These are phyloP conservation scores for Colletotrichum kahawae DNA, from an alignment of 2,329 filamentous ascomycete species.

Conservation along the genomic window DNA sequence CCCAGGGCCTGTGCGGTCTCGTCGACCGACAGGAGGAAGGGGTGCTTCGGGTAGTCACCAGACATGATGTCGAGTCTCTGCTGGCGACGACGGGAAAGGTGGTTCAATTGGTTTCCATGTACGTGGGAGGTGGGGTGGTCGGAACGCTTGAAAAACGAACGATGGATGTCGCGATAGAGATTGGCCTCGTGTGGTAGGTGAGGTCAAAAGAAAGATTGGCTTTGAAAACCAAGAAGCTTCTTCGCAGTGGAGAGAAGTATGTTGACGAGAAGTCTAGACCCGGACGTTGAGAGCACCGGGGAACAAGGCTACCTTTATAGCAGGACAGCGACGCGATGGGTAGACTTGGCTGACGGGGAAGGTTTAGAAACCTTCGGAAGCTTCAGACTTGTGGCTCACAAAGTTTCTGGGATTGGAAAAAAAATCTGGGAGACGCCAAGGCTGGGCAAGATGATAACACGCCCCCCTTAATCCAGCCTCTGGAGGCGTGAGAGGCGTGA, in stretches of 20 bases:
- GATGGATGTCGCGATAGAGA: background rate
- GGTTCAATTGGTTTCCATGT: background rate
- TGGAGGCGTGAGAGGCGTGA: background rate
- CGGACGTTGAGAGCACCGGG: background rate
- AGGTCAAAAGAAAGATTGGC: slow-evolving; percentile 8
- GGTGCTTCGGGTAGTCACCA: slow-evolving; percentile 56
- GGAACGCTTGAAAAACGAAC: background rate
- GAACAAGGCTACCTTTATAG: slow-evolving; percentile 22
- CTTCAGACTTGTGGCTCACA: slow-evolving; percentile 3
- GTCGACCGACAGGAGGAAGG: slow-evolving; percentile 64
- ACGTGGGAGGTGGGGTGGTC: background rate
- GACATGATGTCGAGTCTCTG: slow-evolving; percentile 39
- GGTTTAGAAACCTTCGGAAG: slow-evolving; percentile 15
- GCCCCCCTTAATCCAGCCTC: background rate
- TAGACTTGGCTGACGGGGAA: slow-evolving; percentile 8
- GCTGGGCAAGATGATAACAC: slow-evolving; percentile 19
- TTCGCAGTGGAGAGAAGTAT: background rate
- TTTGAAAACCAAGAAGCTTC: slow-evolving; percentile 3
- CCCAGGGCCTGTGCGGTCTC: slow-evolving; percentile 67
- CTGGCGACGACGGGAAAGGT: slow-evolving; percentile 2
- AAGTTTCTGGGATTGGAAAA: background rate
- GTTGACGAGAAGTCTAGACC: background rate
- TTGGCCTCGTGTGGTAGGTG: background rate
- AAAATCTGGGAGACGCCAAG: slow-evolving; percentile 11
- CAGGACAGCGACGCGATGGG: background rate